Evolutionary conservation across 2,329 filamentous ascomycete genomes (phyloP), one percentile per base, ranked within the genome.

Genomic region (Orbilia oligospora): DNA sequence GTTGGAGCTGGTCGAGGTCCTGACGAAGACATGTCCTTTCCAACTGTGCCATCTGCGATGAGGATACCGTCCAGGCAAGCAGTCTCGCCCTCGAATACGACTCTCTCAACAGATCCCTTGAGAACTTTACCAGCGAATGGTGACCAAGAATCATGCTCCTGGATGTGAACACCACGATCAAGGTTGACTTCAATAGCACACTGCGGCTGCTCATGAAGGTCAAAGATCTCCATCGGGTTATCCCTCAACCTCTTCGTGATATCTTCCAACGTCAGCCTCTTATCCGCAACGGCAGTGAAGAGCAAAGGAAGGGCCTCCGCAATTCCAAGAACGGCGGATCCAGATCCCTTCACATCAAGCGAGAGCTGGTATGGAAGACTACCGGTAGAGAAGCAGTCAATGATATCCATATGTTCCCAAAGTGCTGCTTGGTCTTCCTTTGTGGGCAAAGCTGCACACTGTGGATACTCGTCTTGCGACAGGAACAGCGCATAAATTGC

Each of bases 401-500:
- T 93, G 55, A 88, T 90, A 81, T 85, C 87, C 83, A 94, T 85
- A 83, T 93, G 87, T 80, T 91, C 89, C 92, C 92, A 94, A 12
- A 94, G 87, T 46, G 91, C 91, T 73, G 88, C 86, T 84, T 94
- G 92, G 82, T 94, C 92, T 79, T 88, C 86, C 20, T 85, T 85
- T 1, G 90, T 91, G 10, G 92, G 92, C 68, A 94, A 86, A 81
- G 89, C 88, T 77, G 87, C 85, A 83, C 89, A 92, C 71, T 89
- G 87, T 0, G 92, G 91, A 84, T 88, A 92, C 82, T 94, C 91
- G 61, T 89, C 86, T 82, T 90, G 90, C 3, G 90, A 91, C 24
- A 94, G 87, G 86, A 93, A 94, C 49, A 94, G 87, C 18, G 91
- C 89, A 86, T 93, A 94, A 82, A 94, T 88, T n/a, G 90, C 91